A percentile compares a stretch with the other conserved stretches of the same genome.
These are phyloP conservation scores for Penicillium robsamsonii DNA, from an alignment of 495 filamentous ascomycete species.

Conservation along the genomic window DNA sequence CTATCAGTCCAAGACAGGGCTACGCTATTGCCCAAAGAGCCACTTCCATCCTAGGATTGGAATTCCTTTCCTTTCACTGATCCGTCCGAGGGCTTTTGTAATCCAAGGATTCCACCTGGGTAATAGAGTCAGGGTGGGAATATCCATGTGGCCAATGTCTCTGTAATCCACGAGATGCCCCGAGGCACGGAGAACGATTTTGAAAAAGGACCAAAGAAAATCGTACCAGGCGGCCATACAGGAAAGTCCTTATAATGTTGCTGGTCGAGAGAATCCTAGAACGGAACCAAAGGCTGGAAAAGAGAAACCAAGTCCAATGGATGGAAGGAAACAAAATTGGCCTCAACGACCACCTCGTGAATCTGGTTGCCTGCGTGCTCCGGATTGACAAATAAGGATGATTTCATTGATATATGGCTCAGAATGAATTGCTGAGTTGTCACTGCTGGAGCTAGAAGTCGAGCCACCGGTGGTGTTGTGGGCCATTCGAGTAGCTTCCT, in stretches of 20 bases:
- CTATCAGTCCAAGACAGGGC: neutral
- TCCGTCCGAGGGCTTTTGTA: neutral
- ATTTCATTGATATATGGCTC: conserved; percentile 54
- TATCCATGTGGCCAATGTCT: neutral
- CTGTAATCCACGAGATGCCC: neutral
- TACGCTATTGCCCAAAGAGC: neutral
- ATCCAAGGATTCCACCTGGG: neutral
- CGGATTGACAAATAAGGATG: conserved; percentile 39
- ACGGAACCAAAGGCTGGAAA: neutral
- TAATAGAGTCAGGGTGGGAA: neutral
- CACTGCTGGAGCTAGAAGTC: conserved; percentile 13
- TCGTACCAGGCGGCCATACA: neutral
- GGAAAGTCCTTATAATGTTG: neutral
- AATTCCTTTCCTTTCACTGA: neutral
- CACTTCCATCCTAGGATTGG: neutral
- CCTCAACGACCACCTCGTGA: conserved; percentile 31
- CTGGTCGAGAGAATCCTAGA: neutral
- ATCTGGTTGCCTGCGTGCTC: conserved; percentile 35
- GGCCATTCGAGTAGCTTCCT: conserved; percentile 51
- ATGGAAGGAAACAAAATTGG: neutral
- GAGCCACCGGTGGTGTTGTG: conserved; percentile 19
- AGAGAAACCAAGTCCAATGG: neutral
- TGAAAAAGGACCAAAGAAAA: neutral
- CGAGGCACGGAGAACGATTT: neutral
- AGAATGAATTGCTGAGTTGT: conserved; percentile 20